Evolutionary conservation across 192 early-diverging fungal species (phyloP), one percentile per base, ranked within the genome.

Genomic region (Spizellomyces sp.): DNA sequence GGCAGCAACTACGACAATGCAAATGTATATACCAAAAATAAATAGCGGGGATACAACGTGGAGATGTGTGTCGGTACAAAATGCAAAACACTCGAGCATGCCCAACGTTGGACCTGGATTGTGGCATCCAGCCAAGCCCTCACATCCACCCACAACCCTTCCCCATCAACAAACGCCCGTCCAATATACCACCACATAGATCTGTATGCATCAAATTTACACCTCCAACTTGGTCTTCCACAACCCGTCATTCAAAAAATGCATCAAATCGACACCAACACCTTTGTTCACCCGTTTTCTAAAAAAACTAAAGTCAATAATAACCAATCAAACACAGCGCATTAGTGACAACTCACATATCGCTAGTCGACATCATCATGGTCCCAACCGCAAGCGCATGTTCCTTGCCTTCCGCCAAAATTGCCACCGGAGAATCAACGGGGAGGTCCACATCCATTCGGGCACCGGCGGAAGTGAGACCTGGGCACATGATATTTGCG

Each of bases 401-500:
- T 75, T 98, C 90, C 76, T 99, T 99, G 48, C 96, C 98, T 75
- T 99, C 96, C 10, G 94, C 95, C 75, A 91, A 90, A 36, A 99
- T 89, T 0, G 93, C 92, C 1, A 98, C 98, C 21, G 93, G 80
- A 0, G 89, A 70, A 19, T 87, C 91, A 19, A 77, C 86, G 1
- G 89, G 87, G 27, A 98, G 78, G 41, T 89, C 86, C 22, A 76
- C 75, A 19, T 87, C 87, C 84, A 99, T 85, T 52, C 84, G 79
- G 9, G 93, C 98, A 7, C 96, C 96, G 42, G 90, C 88, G 45
- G 94, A 96, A 14, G 98, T 99, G 76, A 99, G 78, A 42, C 98
- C 98, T 5, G 96, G 98, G 69, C 95, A 98, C 98, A 99, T 99
- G 71, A 99, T 96, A 77, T 96, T 93, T 58, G 96, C 96, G 1